These are phyloP conservation scores for Solanum paucissectum DNA, from an alignment of 257 asterid species.

Conservation along the genomic window DNA sequence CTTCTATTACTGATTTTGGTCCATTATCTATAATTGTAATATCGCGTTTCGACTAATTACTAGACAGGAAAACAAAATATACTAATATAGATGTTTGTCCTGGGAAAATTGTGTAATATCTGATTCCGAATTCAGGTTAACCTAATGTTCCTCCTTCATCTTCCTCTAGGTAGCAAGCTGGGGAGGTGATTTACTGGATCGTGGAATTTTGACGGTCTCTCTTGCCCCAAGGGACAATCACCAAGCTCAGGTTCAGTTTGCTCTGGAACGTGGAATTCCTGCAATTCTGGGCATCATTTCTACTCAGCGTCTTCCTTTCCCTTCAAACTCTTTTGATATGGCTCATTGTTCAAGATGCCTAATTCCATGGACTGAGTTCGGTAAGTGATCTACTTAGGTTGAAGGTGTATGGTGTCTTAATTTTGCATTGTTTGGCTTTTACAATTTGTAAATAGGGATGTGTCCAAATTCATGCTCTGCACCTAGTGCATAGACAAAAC, in stretches of 20 bases:
- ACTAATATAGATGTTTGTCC: not conserved
- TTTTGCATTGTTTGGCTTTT: not conserved
- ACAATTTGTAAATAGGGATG: not conserved
- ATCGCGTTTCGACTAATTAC: not conserved
- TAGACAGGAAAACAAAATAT: not conserved
- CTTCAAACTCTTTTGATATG: conserved; percentile 22
- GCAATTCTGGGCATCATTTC: conserved; percentile 24
- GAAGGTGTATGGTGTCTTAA: not conserved
- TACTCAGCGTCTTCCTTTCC: conserved; percentile 22
- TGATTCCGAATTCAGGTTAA: not conserved
- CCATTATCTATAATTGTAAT: not conserved
- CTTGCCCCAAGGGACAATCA: conserved; percentile 24
- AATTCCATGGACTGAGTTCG: conserved; percentile 23
- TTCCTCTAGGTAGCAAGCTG: conserved; percentile 20
- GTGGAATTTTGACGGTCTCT: conserved; percentile 17
- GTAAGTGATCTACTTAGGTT: not conserved
- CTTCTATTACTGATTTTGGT: not conserved
- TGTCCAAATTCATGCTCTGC: not conserved
- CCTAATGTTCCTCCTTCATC: not conserved
- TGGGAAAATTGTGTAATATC: not conserved
- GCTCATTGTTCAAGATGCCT: conserved; percentile 27
- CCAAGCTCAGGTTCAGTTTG: conserved; percentile 25
- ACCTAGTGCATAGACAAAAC: not conserved
- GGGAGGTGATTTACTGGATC: conserved; percentile 27
- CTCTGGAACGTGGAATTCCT: conserved; percentile 25